Base-by-base conservation (phyloP, 83 land plant species). In the Larix sibirica region DNA sequence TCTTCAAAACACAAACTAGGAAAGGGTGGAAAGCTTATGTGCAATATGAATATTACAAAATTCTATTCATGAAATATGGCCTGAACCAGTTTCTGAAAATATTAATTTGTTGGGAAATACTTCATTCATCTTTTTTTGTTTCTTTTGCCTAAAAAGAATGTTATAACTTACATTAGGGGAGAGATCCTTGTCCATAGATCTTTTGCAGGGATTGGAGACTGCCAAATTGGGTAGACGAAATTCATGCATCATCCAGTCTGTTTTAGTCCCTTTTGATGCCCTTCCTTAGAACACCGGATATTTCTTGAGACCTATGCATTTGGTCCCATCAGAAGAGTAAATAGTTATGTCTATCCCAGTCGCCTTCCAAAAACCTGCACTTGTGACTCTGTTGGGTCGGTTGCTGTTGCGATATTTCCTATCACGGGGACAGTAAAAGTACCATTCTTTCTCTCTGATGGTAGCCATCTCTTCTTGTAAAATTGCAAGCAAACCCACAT, bases 211-310 rank as follows among this genome's bases (percentile, higher is more conserved):
- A 5, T 23, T 58, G 13, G 89, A 80, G 79, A 85, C 85, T 21
- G 86, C n/a, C n/a, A 82, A 44, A 24, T 92, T 80, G 42, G 96
- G 96, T 26, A 94, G 85, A 31, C 96, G 84, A 68, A 94, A 94
- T 86, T 94, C 96, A 71, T 94, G 96, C 96, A 94, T 94, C 96
- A 94, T 94, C 96, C 96, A 94, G 77, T 94, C 96, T 18, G 96
- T 94, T 68, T 94, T 94, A 31, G 84, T 83, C 0, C 92, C 95
- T 79, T 88, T 92, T 7, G 95, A 93, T 6, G 96, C 93, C 69
- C 91, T 85, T 0, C 96, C 96, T 78, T 94, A 94, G 87, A 92
- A 94, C 18, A 94, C 96, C 23, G 92, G 96, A 10, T 95, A 94
- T 71, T 94, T 94, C 85, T 94, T 94, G 62, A 94, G 88, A 40